phyloP scores from a whole-genome alignment of 805 yeast genomes.

The Cyberlindnera mississippiensis region DNA sequence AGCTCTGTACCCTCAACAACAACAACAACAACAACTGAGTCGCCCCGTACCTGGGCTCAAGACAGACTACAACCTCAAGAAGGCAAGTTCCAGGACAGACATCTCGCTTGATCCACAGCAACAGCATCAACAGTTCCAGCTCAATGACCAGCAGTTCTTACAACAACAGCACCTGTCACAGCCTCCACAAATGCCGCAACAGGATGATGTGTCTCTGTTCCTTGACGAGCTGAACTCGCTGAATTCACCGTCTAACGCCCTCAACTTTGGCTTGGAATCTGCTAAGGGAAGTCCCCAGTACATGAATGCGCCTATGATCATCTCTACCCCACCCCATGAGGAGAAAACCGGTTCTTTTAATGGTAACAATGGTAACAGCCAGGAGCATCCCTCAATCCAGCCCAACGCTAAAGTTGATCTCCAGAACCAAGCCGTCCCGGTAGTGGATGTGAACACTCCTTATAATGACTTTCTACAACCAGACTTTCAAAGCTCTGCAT shows the following conservation, averaged over 20 bases:
- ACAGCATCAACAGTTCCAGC: neutral
- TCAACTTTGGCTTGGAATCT: neutral
- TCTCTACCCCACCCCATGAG: constrained; percentile 19
- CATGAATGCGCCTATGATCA: constrained; percentile 13
- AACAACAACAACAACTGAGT: constrained; percentile 9
- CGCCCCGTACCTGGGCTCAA: constrained; percentile 21
- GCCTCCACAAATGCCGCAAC: constrained; percentile 1
- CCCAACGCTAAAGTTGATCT: too few species aligned
- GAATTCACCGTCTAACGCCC: constrained; percentile 12
- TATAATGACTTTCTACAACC: constrained; percentile 11
- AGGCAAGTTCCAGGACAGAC: constrained; percentile 16
- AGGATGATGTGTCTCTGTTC: constrained; percentile 15
- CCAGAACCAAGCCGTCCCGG: neutral
- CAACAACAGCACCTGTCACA: constrained; percentile 3
- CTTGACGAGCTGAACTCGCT: constrained; percentile 17
- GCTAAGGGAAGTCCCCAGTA: constrained; percentile 3
- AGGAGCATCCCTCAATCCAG: too few species aligned
- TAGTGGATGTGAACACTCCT: neutral
- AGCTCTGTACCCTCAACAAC: constrained; percentile 4
- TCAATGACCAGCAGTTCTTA: too few species aligned
- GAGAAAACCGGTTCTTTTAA: neutral
- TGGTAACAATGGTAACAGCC: neutral
- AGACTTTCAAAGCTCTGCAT: constrained; percentile 16
- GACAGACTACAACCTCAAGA: constrained; percentile 15
- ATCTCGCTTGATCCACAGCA: constrained; percentile 6